phyloP scores from a whole-genome alignment of 2,329 filamentous ascomycete species.

The Myrmaecium sp. region DNA sequence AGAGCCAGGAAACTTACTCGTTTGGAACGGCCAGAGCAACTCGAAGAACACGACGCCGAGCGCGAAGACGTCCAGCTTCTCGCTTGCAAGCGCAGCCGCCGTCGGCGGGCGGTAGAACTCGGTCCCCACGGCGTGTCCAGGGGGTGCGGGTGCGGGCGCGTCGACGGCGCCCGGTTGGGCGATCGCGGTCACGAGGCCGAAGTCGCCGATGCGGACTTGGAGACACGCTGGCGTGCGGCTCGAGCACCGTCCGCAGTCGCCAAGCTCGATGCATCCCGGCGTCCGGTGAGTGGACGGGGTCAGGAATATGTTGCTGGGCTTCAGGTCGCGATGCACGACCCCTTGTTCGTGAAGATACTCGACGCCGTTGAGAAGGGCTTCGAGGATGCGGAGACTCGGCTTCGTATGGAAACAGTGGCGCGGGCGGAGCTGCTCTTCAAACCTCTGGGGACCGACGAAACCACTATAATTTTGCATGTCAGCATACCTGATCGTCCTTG shows the following conservation, averaged over 20 bases:
- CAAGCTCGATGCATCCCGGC: constrained; percentile 29
- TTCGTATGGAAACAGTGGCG: constrained; percentile 46
- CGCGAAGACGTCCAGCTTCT: constrained; percentile 44
- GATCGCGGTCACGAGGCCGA: constrained; percentile 45
- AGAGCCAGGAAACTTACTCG: constrained; percentile 8
- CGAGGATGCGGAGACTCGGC: constrained; percentile 39
- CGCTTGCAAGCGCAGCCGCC: constrained; percentile 17
- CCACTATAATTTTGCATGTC: too few species aligned
- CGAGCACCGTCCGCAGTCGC: constrained; percentile 29
- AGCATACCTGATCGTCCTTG: too few species aligned
- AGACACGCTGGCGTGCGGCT: constrained; percentile 22
- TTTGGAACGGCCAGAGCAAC: constrained; percentile 36
- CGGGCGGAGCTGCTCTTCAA: constrained; percentile 17
- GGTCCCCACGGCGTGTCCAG: constrained; percentile 42
- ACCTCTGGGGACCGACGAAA: too few species aligned
- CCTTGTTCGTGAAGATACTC: constrained; percentile 45
- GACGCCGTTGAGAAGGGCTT: constrained; percentile 43
- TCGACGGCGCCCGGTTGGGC: constrained; percentile 17
- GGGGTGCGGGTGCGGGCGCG: constrained; percentile 9
- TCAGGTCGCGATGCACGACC: constrained; percentile 50
- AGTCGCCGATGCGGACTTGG: constrained; percentile 49
- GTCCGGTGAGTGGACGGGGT: constrained; percentile 24
- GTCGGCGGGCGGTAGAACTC: constrained; percentile 42
- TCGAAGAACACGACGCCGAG: constrained; percentile 47
- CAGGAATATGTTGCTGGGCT: constrained; percentile 52